Evolutionary conservation across 345 rosid species (phyloP).

Genomic region (Arabis hirsuta): DNA sequence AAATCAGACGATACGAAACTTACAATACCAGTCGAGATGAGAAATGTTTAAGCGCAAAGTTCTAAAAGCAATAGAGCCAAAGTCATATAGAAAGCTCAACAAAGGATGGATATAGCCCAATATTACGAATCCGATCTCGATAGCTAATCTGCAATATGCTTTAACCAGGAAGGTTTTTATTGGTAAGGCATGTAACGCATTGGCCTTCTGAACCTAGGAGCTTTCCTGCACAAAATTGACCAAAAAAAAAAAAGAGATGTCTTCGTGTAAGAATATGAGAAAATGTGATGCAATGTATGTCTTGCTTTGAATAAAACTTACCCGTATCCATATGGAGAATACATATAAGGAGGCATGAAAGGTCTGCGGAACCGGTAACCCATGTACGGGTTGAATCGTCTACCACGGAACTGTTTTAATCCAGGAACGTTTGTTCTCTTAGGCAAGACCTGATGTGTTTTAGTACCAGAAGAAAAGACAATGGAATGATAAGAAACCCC

Average conservation of each 20-base stretch:
- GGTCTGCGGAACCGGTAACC: conserved; percentile 78
- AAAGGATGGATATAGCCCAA: conserved; percentile 20
- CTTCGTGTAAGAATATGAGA: conserved; percentile 6
- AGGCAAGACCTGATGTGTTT: conserved; percentile 58
- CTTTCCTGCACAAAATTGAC: conserved; percentile 62
- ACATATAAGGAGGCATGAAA: conserved; percentile 72
- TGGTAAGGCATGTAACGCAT: conserved; percentile 93
- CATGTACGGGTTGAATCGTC: conserved; percentile 75
- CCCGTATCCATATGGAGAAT: conserved; percentile 93
- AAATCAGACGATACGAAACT: conserved; percentile 31
- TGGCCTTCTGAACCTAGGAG: conserved; percentile 85
- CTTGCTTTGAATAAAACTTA: conserved; percentile 39
- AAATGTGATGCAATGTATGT: not conserved
- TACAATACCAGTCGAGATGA: conserved; percentile 26
- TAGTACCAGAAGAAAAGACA: not conserved
- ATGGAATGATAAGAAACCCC: not conserved
- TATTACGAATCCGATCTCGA: conserved; percentile 6
- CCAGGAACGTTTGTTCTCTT: conserved; percentile 97
- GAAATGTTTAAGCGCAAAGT: conserved; percentile 31
- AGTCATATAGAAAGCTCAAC: conserved; percentile 33
- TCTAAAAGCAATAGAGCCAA: conserved; percentile 12
- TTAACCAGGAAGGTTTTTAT: conserved; percentile 41
- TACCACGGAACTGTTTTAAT: conserved; percentile 81
- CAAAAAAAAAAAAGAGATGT: not conserved
- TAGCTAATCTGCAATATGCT: not conserved